Base-by-base conservation (phyloP, 345 rosid genomes). In the Gossypium rotundifolium region DNA sequence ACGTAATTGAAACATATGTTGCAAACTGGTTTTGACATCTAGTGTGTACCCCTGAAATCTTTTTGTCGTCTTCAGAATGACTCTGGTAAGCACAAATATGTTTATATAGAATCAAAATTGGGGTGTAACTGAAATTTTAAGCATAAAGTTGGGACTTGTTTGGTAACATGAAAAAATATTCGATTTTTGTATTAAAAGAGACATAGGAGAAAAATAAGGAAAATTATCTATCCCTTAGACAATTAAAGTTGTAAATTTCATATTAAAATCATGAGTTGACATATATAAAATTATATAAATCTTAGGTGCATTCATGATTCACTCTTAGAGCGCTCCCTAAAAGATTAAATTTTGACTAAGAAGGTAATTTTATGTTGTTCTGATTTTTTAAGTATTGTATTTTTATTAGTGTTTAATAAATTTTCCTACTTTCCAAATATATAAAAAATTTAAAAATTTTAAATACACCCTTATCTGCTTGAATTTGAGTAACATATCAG, bases 11-110 rank as follows among this genome's bases (percentile, higher is more conserved):
- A 48, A 71, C 69, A 18, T 42, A 49, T 44, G 61, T 72, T 9
- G 59, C 71, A 72, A 45, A 27, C 22, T 18, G 63, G 53, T 77
- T 81, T 77, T 70, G 49, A 14, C 20, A 65, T 76, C 62, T 65
- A 57, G 33, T 58, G 29, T 23, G 42, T 27, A 74, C 53, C 64
- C 54, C 52, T 23, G 63, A 59, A 59, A 58, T n/a, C 29, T 10
- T 20, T 57, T 57, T 57, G 27, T 60, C 40, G n/a, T 25, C 40
- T 60, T 60, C 64, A 12, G 14, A 25, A 11, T 23, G 16, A 23
- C 2, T 23, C 38, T 17, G 49, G 12, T 73, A 46, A 53, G 45
- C 40, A 51, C 16, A 33, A 74, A 52, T 40, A 9, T 48, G 64
- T 20, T 55, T 68, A 66, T 75, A 65, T 20, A 74, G 25, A 18